Base-by-base conservation (phyloP, 139 green algal genomes). In the Spirogloea muscicola region DNA sequence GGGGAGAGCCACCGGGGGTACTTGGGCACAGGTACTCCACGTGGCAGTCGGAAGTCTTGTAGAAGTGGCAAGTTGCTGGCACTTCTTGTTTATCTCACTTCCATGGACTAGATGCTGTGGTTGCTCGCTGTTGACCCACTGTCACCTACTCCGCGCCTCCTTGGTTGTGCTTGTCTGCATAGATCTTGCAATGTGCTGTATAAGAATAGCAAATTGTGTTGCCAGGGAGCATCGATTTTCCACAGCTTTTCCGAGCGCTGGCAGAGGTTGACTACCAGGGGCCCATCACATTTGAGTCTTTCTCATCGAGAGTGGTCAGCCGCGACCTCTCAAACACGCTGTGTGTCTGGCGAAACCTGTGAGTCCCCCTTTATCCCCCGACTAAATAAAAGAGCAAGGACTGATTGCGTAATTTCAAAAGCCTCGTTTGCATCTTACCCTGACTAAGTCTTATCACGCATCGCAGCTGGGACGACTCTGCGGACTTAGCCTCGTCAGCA, bases 201-300 rank as follows among this genome's bases (percentile, higher is more conserved):
- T 62, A 21, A 10, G 9, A 6, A 13, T 62, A 38, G 13, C 16
- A 34, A 34, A n/a, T n/a, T 10, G 21, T 59, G 39, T 29, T 7
- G 6, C 41, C 67, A 76, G 67, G 67, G 25, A 52, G 16, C 16
- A 49, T 76, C 21, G 42, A 82, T 33, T 69, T 69, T 33, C 33
- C 29, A 13, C 21, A 40, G 27, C 49, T 82, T 34, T 76, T 82
- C 31, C n/a, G n/a, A 4, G 65, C 55, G 4, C 57, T 82, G 10
- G n/a, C 34, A 2, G 13, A 46, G 6, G 49, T 55, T 2, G 7
- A 72, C 7, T 82, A 82, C 75, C 39, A 3, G 46, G 75, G 75
- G 1, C 67, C 66, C 7, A 61, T 83, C 39, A 73, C 67, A 4
- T 83, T 83, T 37, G 76, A 83, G 76, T 76, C 62, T n/a, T 83